Evolutionary conservation across 495 filamentous ascomycete genomes (phyloP).

Genomic region (Trichoderma erinaceum): DNA sequence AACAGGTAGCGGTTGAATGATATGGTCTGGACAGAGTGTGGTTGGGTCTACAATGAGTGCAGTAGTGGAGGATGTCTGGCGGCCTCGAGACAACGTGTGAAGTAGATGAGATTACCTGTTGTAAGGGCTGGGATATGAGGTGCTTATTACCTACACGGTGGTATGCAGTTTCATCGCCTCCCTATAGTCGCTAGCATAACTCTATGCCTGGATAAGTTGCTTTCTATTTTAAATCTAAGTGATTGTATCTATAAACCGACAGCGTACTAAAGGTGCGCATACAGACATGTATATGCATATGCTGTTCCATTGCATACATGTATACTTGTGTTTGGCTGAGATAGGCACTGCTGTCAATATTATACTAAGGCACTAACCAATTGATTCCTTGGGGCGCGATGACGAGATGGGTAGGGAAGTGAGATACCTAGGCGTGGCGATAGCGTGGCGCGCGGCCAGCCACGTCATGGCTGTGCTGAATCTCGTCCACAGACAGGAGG

Average conservation of each 20-base stretch:
- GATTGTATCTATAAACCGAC: no score
- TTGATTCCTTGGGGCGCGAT: not conserved
- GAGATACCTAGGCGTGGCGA: not conserved
- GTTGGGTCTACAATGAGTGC: not conserved
- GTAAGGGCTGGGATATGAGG: not conserved
- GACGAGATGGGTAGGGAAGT: not conserved
- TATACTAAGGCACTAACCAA: no score
- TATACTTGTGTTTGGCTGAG: no score
- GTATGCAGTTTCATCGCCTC: not conserved
- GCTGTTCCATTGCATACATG: no score
- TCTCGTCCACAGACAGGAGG: not conserved
- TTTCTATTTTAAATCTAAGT: no score
- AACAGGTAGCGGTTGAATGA: not conserved
- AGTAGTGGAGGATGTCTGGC: not conserved
- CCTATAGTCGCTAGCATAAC: no score
- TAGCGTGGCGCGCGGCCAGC: conserved; percentile 13
- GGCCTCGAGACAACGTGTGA: not conserved
- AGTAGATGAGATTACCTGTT: not conserved
- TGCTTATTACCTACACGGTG: not conserved
- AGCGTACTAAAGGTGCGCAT: no score
- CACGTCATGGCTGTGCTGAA: conserved; percentile 14
- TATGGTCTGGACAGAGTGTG: not conserved
- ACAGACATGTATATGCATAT: no score
- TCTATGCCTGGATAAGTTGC: no score
- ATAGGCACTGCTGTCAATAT: no score